phyloP scores from a whole-genome alignment of 2,329 filamentous ascomycete genomes.

The Uncinocarpus reesii region DNA sequence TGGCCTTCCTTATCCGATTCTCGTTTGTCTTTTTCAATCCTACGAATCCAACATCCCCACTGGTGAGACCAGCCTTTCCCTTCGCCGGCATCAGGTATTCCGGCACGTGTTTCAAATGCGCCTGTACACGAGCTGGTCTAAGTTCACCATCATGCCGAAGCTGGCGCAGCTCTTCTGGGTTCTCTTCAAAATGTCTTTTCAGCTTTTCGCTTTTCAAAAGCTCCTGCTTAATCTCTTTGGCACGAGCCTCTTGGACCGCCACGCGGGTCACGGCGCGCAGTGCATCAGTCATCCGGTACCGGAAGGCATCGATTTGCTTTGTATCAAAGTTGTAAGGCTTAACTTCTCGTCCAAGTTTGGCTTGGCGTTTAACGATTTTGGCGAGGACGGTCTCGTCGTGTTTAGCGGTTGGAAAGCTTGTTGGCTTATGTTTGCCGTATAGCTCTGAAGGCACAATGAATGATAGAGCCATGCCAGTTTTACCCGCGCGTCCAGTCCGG shows the following conservation, averaged over 20 bases:
- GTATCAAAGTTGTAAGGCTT: slow-evolving; percentile 93
- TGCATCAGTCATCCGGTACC: slow-evolving; percentile 90
- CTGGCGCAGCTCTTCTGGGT: slow-evolving; percentile 77
- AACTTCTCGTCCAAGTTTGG: slow-evolving; percentile 66
- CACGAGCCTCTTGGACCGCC: slow-evolving; percentile 78
- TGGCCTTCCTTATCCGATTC: slow-evolving; percentile 44
- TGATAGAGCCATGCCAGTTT: slow-evolving; percentile 88
- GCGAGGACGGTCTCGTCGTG: slow-evolving; percentile 76
- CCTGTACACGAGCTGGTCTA: slow-evolving; percentile 69
- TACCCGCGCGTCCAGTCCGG: slow-evolving; percentile 80
- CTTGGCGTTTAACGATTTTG: slow-evolving; percentile 69
- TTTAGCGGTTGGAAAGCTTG: slow-evolving; percentile 61
- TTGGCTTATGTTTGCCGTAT: slow-evolving; percentile 84
- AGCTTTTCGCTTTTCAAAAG: slow-evolving; percentile 89
- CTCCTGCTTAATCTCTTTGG: slow-evolving; percentile 77
- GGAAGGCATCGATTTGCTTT: slow-evolving; percentile 83
- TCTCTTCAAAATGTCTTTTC: slow-evolving; percentile 93
- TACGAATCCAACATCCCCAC: slow-evolving; percentile 65
- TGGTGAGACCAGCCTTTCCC: slow-evolving; percentile 57
- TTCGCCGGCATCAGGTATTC: slow-evolving; percentile 81
- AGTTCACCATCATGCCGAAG: slow-evolving; percentile 84
- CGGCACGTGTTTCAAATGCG: slow-evolving; percentile 86
- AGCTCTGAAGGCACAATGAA: slow-evolving; percentile 77
- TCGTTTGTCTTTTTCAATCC: slow-evolving; percentile 46
- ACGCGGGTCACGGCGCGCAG: slow-evolving; percentile 81